Base-by-base conservation (phyloP, 2,329 filamentous ascomycete species). In the Bisporella sp. region DNA sequence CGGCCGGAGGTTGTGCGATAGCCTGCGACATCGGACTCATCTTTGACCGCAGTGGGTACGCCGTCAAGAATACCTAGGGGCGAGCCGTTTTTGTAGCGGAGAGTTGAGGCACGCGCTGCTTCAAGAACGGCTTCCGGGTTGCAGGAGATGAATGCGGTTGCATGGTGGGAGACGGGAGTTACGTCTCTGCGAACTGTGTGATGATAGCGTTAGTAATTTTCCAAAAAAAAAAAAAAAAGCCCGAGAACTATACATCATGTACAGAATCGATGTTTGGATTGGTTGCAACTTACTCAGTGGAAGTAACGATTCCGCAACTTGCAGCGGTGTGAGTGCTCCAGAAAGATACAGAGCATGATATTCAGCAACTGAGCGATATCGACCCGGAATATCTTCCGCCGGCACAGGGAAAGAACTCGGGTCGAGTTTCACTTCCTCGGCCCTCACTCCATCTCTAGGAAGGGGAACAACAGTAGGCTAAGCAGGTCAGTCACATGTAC, bases 21-120 rank as follows among this genome's bases (percentile, higher is more conserved):
- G 1, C 86, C 87, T n/a, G 80, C 78, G 29, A 92, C 68, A 62
- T 89, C 77, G 12, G 84, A 76, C 62, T 95, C 89, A 62, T 95
- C 89, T 69, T 96, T 95, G 59, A 93, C 79, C 0, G 84, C 86
- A 45, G 95, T 78, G 0, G 89, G 90, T 1, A 95, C 81, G 9
- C 90, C 90, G 61, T 96, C 90, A 6, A 95, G 71, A 5, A 87
- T 70, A 9, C 87, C 76, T 12, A 89, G 66, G 0, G 82, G 76
- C 54, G 76, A 75, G 0, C 87, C 85, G 12, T 75, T 71, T 51
- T 80, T 79, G 67, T 86, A 95, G 43, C 90, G 75, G 62, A 79
- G 73, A 0, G 89, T 86, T 1, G 89, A 93, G 6, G 78, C 85
- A 58, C 76, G 76, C 0, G 90, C 89, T 1, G 88, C 84, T 35